These are phyloP conservation scores for Ochetophila trinervis DNA, from an alignment of 306 rosid species.

Conservation along the genomic window DNA sequence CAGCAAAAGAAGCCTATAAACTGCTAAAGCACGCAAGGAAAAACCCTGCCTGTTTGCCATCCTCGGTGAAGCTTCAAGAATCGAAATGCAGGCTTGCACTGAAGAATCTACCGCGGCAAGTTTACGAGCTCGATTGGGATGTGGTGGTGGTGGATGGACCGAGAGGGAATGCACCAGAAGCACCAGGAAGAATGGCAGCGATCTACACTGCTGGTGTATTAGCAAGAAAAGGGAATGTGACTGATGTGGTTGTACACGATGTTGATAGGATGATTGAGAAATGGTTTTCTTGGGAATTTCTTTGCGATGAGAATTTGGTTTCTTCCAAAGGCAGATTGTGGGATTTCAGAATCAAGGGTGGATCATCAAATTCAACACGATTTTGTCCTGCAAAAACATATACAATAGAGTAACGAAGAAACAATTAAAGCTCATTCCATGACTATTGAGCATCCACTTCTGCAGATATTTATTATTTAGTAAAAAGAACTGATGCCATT, in stretches of 20 bases:
- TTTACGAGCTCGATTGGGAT: conserved; percentile 69
- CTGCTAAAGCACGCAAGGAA: conserved; percentile 70
- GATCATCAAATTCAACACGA: conserved; percentile 39
- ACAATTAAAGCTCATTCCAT: too few species aligned
- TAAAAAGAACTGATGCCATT: too few species aligned
- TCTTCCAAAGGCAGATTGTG: conserved; percentile 76
- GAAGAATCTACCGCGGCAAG: conserved; percentile 61
- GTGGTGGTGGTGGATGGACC: conserved; percentile 87
- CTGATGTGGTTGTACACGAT: conserved; percentile 71
- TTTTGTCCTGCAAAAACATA: conserved; percentile 49
- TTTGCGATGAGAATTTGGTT: conserved; percentile 77
- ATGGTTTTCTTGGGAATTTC: conserved; percentile 96
- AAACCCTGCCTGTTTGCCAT: conserved; percentile 47
- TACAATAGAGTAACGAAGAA: conserved; percentile 19
- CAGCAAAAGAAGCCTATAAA: conserved; percentile 66
- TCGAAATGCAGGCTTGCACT: conserved; percentile 78
- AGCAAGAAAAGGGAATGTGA: conserved; percentile 62
- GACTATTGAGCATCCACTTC: too few species aligned
- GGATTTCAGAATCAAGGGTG: conserved; percentile 38
- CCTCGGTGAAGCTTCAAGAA: conserved; percentile 39
- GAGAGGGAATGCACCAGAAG: conserved; percentile 50
- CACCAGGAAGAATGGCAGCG: conserved; percentile 79
- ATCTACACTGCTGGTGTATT: conserved; percentile 69
- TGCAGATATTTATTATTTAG: too few species aligned
- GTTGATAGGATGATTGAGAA: conserved; percentile 72